phyloP scores from a whole-genome alignment of 805 yeast species.

The Metschnikowia lochheadii region DNA sequence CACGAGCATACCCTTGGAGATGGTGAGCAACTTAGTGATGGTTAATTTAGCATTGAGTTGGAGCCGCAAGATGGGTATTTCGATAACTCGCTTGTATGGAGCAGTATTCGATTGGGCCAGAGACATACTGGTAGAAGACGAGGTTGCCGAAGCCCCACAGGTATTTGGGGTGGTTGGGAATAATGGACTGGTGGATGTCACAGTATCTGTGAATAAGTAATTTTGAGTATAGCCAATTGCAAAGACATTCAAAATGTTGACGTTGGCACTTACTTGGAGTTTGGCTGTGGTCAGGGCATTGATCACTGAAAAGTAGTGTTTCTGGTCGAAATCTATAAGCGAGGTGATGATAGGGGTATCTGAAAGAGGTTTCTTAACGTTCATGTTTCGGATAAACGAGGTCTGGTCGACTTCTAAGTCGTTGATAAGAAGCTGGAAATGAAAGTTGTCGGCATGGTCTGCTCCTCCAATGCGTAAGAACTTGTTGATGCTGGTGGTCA shows the following conservation, averaged over 20 bases:
- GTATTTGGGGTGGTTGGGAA: constrained; percentile 13
- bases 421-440: constrained; percentile 4
- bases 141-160: constrained; percentile 2
- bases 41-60: constrained; percentile 33
- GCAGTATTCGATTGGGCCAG: constrained; percentile 10
- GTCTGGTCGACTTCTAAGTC: constrained; percentile 2
- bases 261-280: constrained; percentile 44
- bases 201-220: constrained; percentile 21
- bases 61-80: constrained; percentile 43
- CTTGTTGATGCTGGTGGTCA: constrained; percentile 31
- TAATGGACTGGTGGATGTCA: constrained; percentile 20
- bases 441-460: not conserved
- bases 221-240: constrained; percentile 28
- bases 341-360: constrained; percentile 14
- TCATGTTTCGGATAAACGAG: not conserved
- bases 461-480: constrained; percentile 18
- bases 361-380: constrained; percentile 1
- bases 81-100: constrained; percentile 34
- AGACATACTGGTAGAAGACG: constrained; percentile 11
- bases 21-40: constrained; percentile 37
- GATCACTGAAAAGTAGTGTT: constrained; percentile 28
- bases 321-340: constrained; percentile 32
- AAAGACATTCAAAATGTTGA: constrained; percentile 47
- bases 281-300: constrained; percentile 26
- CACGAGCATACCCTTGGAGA: constrained; percentile 42